Conservation (phyloP, 176 grass and related monocot species). For the Lolium multiflorum region DNA sequence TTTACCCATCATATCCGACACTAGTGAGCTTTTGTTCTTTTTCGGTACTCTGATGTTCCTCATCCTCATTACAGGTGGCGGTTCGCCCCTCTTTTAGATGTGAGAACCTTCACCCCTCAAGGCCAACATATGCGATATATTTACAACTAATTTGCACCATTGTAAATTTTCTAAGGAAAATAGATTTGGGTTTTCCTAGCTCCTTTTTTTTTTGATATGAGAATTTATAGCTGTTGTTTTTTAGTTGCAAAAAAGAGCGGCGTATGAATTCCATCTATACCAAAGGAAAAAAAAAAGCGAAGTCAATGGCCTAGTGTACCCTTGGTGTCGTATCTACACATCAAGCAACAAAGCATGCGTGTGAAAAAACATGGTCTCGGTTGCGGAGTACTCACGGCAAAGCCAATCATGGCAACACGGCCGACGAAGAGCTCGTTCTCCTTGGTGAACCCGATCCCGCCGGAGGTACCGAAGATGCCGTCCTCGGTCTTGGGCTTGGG, state of each 20-base stretch:
- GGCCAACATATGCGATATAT: background rate
- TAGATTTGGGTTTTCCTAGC: background rate
- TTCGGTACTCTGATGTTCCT: background rate
- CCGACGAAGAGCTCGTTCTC: conserved; percentile 99
- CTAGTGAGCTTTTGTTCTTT: background rate
- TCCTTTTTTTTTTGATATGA: background rate
- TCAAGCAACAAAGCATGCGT: background rate
- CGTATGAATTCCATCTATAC: background rate
- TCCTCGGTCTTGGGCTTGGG: conserved; percentile 73
- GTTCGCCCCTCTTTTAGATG: background rate
- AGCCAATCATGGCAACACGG: conserved; percentile 96
- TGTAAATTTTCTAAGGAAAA: background rate
- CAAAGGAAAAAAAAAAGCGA: background rate
- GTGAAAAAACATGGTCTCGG: background rate
- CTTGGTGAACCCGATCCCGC: conserved; percentile 98
- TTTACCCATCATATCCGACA: too few species aligned
- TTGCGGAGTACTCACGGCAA: conserved; percentile 70
- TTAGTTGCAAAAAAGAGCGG: background rate
- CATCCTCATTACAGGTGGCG: background rate
- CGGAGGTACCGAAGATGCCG: conserved; percentile 95
- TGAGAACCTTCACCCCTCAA: background rate
- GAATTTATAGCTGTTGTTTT: background rate
- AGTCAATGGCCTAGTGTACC: background rate
- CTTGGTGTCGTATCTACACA: background rate
- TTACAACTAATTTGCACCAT: background rate